A percentile compares a stretch with the other conserved stretches of the same genome.
These are phyloP conservation scores for Ophiobolus disseminans DNA, from an alignment of 2,329 filamentous ascomycete species.

Conservation along the genomic window DNA sequence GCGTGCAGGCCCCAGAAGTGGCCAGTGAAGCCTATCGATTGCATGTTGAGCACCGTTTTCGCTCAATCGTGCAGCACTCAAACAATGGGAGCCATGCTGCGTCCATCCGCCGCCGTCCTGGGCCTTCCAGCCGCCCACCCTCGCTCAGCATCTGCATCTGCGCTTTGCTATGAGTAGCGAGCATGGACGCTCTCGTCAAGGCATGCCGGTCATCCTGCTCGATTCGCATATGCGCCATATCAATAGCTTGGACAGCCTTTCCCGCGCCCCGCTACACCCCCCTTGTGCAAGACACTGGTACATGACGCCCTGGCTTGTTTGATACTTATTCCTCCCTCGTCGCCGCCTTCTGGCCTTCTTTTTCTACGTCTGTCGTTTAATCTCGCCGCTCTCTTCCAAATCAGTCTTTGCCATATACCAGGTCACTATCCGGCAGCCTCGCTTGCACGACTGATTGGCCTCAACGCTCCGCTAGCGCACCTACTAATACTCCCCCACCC, in stretches of 20 bases:
- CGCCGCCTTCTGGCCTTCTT: constrained; percentile 21
- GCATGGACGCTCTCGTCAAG: background rate
- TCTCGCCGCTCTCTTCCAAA: constrained; percentile 33
- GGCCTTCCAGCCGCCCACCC: background rate
- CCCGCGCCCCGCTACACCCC: constrained; percentile 20
- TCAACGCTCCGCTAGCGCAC: constrained; percentile 3
- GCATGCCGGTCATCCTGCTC: constrained; percentile 21
- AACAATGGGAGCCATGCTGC: background rate
- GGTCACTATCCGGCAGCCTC: constrained; percentile 7
- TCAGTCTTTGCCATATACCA: constrained; percentile 23
- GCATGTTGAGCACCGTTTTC: constrained; percentile 13
- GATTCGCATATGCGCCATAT: constrained; percentile 33
- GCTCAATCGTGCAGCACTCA: constrained; percentile 14
- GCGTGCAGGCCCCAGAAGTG: constrained; percentile 8
- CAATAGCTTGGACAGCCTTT: constrained; percentile 16
- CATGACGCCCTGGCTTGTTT: constrained; percentile 33
- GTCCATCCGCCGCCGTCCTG: background rate
- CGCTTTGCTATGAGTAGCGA: background rate
- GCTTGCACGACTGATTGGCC: constrained; percentile 13
- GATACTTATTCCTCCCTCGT: constrained; percentile 39
- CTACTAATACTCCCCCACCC: constrained; percentile 2
- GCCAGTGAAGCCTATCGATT: constrained; percentile 17
- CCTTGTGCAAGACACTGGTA: constrained; percentile 14
- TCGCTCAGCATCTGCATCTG: background rate
- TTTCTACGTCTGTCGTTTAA: constrained; percentile 29